Conservation (phyloP, 2,329 filamentous ascomycete genomes). For the Nothophaeocryptopus gaeumannii region DNA sequence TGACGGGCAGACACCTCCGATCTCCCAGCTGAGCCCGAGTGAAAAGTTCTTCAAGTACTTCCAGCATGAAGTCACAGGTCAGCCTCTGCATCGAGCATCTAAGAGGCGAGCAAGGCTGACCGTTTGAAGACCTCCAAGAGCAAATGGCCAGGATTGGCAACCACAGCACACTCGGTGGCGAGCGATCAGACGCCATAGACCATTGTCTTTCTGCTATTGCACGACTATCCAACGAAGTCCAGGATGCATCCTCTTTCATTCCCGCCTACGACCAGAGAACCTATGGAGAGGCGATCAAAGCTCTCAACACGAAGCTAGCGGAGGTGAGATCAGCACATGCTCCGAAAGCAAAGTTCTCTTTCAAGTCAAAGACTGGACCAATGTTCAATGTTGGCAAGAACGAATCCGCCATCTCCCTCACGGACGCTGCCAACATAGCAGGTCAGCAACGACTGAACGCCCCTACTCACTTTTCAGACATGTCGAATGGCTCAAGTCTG, state of each 20-base stretch:
- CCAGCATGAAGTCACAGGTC: conserved; percentile 69
- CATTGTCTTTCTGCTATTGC: conserved; percentile 76
- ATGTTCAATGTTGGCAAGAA: conserved; percentile 35
- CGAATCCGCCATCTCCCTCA: conserved; percentile 51
- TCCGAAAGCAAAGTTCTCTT: conserved; percentile 79
- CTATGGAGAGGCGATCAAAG: conserved; percentile 81
- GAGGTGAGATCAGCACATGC: conserved; percentile 64
- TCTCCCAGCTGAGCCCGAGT: conserved; percentile 49
- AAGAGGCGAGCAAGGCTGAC: conserved; percentile 2
- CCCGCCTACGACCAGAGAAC: conserved; percentile 87
- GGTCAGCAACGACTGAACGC: conserved; percentile 44
- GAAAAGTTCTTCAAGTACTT: conserved; percentile 85
- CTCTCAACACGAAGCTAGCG: conserved; percentile 73
- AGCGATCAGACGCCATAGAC: conserved; percentile 77
- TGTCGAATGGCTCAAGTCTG: conserved; percentile 41
- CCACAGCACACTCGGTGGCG: conserved; percentile 63
- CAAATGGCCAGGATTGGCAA: conserved; percentile 68
- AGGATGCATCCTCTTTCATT: conserved; percentile 76
- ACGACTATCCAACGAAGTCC: conserved; percentile 76
- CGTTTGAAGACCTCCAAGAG: conserved; percentile 66
- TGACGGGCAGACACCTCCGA: conserved; percentile 3
- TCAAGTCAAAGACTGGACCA: conserved; percentile 52
- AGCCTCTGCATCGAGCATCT: conserved; percentile 1
- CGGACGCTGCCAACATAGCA: conserved; percentile 56
- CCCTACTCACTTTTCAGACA: conserved; percentile 42